Evolutionary conservation across 2,329 filamentous ascomycete species (phyloP), one percentile per base, ranked within the genome.

Genomic region (Penicillium sp.): DNA sequence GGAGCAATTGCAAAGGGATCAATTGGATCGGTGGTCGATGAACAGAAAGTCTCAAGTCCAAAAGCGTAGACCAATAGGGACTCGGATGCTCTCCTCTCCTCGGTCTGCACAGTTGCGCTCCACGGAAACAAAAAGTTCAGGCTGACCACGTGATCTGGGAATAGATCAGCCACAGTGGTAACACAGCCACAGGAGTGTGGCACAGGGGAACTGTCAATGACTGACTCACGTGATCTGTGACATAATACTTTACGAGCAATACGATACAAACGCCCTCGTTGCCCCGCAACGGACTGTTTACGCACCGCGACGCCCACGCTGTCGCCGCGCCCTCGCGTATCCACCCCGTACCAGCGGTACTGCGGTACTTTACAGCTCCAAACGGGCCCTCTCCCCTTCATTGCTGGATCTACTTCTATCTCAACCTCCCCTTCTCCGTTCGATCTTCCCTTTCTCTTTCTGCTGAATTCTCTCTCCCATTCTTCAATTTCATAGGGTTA

Each of bases 281-380:
- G 83, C 81, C 64, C 71, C 62, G 81, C 68, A 71, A 74, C 71
- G 34, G 27, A 11, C 57, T 61, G 56, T 68, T 66, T 63, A 50
- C 24, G 14, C 45, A 24, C 40, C 50, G 45, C 58, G 57, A 48
- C 22, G 43, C 54, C 62, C 51, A 61, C 61, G 58, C 58, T 60
- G 59, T 43, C 45, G 41, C 57, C 59, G 53, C 55, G 57, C 55
- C 50, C 47, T 56, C 57, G 53, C 49, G 59, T 61, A 59, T 55
- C 59, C 57, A 60, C 59, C 13, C 53, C 48, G 57, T 62, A 62
- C 60, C 40, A 44, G 13, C 36, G 13, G 36, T 38, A 38, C 14
- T 21, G 9, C 16, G 10, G 38, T 40, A 40, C 38, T n/a, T 40
- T 40, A 40, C 38, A 8, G 18, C 38, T 56, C 56, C 42, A 54